phyloP scores from a whole-genome alignment of 1,284 basidiomycete species.

The Testicularia cyperi region DNA sequence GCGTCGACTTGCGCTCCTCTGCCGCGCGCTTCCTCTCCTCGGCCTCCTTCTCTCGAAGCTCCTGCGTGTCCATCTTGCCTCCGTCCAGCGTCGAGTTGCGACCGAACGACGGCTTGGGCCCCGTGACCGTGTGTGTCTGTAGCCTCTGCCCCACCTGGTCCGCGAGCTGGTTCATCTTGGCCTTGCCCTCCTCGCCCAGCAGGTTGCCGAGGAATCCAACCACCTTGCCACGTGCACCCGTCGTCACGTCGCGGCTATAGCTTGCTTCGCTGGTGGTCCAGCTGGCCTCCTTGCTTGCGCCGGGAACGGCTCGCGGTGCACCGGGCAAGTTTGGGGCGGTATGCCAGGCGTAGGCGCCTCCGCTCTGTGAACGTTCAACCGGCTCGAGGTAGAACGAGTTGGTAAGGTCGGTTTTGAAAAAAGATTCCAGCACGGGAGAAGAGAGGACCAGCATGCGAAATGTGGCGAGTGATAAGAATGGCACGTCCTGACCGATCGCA shows the following conservation, averaged over 20 bases:
- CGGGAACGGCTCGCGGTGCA: conserved; percentile 37
- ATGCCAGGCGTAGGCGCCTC: conserved; percentile 55
- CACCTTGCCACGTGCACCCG: conserved; percentile 52
- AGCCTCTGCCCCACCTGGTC: conserved; percentile 54
- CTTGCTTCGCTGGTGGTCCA: conserved; percentile 44
- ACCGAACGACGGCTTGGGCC: conserved; percentile 55
- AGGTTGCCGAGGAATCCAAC: conserved; percentile 57
- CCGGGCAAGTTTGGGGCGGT: conserved; percentile 46
- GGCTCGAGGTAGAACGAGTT: conserved; percentile 52
- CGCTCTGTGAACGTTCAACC: conserved; percentile 49
- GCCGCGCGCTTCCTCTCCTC: conserved; percentile 20
- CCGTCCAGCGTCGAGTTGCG: conserved; percentile 36
- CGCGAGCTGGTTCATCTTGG: conserved; percentile 55
- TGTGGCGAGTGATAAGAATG: conserved; percentile 53
- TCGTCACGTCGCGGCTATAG: conserved; percentile 55
- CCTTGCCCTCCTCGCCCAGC: conserved; percentile 57
- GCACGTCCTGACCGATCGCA: conserved; percentile 44
- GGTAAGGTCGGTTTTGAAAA: conserved; percentile 56
- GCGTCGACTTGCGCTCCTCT: conserved; percentile 21
- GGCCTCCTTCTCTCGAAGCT: conserved; percentile 41
- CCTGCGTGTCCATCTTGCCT: conserved; percentile 39
- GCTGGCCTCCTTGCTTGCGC: conserved; percentile 32
- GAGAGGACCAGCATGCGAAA: conserved; percentile 56
- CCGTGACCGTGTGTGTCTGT: conserved; percentile 55
- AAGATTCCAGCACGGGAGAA: conserved; percentile 52